Conservation (phyloP, 2,329 filamentous ascomycete species). For the Alternaria angustiovoidea region DNA sequence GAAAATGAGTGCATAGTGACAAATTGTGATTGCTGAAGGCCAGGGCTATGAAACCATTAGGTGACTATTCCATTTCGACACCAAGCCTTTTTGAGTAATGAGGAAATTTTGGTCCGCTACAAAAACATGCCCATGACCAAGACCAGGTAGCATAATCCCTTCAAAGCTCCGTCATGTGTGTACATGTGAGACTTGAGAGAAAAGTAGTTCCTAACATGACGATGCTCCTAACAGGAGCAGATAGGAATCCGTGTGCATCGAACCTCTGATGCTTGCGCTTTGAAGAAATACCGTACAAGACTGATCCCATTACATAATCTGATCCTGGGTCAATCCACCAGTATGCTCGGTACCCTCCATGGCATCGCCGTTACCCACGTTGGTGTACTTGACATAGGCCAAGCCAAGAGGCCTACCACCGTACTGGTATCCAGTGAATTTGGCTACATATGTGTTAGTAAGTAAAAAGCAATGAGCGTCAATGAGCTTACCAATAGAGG, state of each 20-base stretch:
- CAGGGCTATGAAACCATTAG: neutral
- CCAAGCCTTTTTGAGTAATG: slow-evolving; percentile 46
- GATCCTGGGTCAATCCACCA: slow-evolving; percentile 86
- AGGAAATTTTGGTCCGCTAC: slow-evolving; percentile 40
- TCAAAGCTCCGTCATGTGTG: slow-evolving; percentile 26
- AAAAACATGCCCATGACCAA: slow-evolving; percentile 18
- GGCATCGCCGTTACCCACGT: slow-evolving; percentile 66
- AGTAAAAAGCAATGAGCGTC: too few relatives aligned
- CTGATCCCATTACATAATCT: slow-evolving; percentile 78
- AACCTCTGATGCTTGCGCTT: slow-evolving; percentile 11
- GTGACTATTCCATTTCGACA: slow-evolving; percentile 13
- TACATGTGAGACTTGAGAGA: slow-evolving; percentile 26
- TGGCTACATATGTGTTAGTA: slow-evolving; percentile 63
- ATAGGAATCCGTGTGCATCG: slow-evolving; percentile 9
- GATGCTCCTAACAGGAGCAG: slow-evolving; percentile 13
- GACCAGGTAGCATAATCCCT: slow-evolving; percentile 21
- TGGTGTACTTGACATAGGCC: slow-evolving; percentile 92
- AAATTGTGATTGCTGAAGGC: neutral
- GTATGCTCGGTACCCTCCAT: slow-evolving; percentile 83
- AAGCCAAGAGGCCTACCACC: slow-evolving; percentile 92
- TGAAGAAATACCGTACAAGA: slow-evolving; percentile 7
- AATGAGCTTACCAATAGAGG: slow-evolving; percentile 72
- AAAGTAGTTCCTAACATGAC: slow-evolving; percentile 27
- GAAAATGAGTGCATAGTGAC: neutral
- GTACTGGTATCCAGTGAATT: slow-evolving; percentile 98